Evolutionary conservation across 495 filamentous ascomycete genomes (phyloP), one percentile per base, ranked within the genome.

Genomic region (Tricharina praecox): DNA sequence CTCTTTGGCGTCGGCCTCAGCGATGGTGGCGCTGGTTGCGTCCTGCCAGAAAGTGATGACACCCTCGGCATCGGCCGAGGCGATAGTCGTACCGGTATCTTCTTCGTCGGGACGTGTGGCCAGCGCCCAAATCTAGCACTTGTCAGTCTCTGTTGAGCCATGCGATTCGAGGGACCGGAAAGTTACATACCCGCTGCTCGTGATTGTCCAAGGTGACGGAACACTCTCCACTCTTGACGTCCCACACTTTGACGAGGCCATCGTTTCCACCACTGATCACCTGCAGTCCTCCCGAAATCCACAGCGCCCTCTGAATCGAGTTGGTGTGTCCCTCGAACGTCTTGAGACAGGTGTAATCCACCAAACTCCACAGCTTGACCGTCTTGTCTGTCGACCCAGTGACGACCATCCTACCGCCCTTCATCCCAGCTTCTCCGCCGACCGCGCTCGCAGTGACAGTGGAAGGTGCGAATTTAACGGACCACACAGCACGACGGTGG

Each of bases 291-390:
- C 66, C 67, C 49, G 67, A 70, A 18, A 96, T 70, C 88, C 88
- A 96, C 3, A 85, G 73, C 5, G 92, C 81, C 61, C 95, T 95
- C 36, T 96, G 74, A 5, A 96, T 83, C 62, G 80, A 92, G 62
- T 94, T 86, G 4, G 85, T 86, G 63, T 99, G 90, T 0, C 92
- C 90, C 64, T 99, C 90, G 50, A 99, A 84, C 0, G 90, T 96
- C 38, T 84, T 70, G 11, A 99, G 65, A 63, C 90, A 99, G 58
- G 76, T 85, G 61, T 93, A 99, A 62, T 96, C 88, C 2, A 78
- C 71, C 41, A 96, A 67, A 64, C 75, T 93, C 92, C 92, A 99
- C 13, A 99, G 72, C 63, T 93, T 92, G 53, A 99, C 74, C 0
- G 85, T 94, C 62, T 92, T 94, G 64, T 99, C 90, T 47, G 85